These are phyloP conservation scores for Yarrowia sp. DNA, from an alignment of 805 yeast species.

Conservation along the genomic window DNA sequence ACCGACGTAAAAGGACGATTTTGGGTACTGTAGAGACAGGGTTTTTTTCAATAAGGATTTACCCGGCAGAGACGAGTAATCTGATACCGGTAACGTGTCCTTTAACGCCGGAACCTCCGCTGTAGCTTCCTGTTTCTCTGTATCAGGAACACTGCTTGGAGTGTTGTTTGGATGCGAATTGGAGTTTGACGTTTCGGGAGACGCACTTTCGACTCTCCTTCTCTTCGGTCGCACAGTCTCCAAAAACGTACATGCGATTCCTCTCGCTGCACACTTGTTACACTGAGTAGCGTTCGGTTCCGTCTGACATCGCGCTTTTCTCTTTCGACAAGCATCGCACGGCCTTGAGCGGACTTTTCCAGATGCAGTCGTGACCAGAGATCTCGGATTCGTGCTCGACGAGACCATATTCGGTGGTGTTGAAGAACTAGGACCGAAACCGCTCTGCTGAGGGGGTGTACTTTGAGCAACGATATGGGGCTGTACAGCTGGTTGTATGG, in stretches of 20 bases:
- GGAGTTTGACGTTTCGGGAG: not conserved
- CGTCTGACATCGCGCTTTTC: constrained; percentile 78
- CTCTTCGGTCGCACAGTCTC: not conserved
- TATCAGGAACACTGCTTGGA: not conserved
- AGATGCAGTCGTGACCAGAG: constrained; percentile 2
- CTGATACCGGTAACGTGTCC: constrained; percentile 51
- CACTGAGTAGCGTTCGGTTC: constrained; percentile 53
- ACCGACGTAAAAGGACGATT: constrained; percentile 87
- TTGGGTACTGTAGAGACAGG: constrained; percentile 76
- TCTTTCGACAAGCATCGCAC: constrained; percentile 80
- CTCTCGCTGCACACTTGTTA: constrained; percentile 72
- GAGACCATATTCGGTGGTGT: constrained; percentile 1
- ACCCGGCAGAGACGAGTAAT: constrained; percentile 62
- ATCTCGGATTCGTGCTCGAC: not conserved
- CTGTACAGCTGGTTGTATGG: not conserved
- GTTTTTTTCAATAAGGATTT: constrained; percentile 66
- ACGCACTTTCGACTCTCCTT: not conserved
- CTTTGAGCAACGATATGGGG: not conserved
- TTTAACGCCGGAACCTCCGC: not conserved
- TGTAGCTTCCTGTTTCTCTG: not conserved
- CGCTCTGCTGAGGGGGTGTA: not conserved
- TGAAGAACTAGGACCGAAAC: too few species aligned
- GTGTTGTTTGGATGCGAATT: not conserved
- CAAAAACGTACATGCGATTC: constrained; percentile 65
- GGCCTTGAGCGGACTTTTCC: constrained; percentile 45